Percentiles rank a stretch among this genome's conserved stretches.
These are phyloP conservation scores for Hawksworthiomyces lignivorus DNA, from an alignment of 2,329 filamentous ascomycete genomes.

Conservation along the genomic window DNA sequence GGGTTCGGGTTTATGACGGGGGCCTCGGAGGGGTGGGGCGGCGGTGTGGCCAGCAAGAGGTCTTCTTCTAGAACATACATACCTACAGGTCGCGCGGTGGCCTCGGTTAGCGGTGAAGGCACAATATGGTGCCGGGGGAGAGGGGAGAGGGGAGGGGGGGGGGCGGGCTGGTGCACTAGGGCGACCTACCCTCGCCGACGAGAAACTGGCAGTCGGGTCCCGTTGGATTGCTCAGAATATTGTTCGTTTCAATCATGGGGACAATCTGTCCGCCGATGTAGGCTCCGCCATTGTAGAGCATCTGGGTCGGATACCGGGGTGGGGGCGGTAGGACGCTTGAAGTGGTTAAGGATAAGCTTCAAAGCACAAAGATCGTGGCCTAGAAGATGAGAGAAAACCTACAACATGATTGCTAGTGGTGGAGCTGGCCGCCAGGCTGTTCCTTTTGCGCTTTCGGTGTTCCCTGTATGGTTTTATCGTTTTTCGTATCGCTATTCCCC, in stretches of 20 bases:
- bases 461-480: too few species aligned
- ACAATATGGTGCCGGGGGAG: too few species aligned
- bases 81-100: conserved; percentile 51
- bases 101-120: too few species aligned
- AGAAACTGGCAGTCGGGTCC: conserved; percentile 84
- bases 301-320: conserved; percentile 69
- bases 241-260: conserved; percentile 89
- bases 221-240: conserved; percentile 70
- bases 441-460: too few species aligned
- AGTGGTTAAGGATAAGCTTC: background rate
- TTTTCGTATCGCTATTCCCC: too few species aligned
- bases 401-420: conserved; percentile 1
- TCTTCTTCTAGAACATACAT: conserved; percentile 89
- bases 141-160: too few species aligned
- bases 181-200: conserved; percentile 91
- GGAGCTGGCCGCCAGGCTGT: background rate
- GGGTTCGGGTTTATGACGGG: conserved; percentile 84
- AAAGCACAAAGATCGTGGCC: background rate
- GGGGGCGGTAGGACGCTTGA: conserved; percentile 76
- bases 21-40: conserved; percentile 89
- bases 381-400: background rate
- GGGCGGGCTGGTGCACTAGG: too few species aligned
- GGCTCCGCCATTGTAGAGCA: conserved; percentile 66
- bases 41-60: conserved; percentile 84
- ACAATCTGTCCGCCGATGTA: conserved; percentile 59